Base-by-base conservation (phyloP, 805 yeast species). In the Grigorovia jiainica region DNA sequence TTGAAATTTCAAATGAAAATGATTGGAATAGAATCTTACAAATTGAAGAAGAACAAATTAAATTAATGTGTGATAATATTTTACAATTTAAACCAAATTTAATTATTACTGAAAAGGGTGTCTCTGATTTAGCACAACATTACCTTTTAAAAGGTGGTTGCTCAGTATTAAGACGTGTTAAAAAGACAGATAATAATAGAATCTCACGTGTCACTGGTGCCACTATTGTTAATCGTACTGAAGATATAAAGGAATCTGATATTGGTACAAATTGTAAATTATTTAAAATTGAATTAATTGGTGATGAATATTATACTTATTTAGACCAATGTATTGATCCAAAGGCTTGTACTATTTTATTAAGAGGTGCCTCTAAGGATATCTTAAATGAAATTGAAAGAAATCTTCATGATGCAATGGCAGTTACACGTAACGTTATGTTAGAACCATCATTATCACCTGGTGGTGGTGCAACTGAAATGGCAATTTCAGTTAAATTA, bases 391-490 rank as follows among this genome's bases (percentile, higher is more conserved):
- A 92, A 72, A 79, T 92, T 56, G 98, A 92, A 60, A 80, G 99
- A 61, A 92, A 92, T 62, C 72, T 92, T 60, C 97, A 92, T 61
- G 99, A 92, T 65, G 98, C 99, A 36, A 84, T 92, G 95, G 90
- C 96, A 3, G 98, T 92, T 36, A 80, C 97, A 16, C 78, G 96
- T 64, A 92, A 92, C 59, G 96, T 92, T 29, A 75, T 87, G 72
- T 79, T 90, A 53, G 95, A 90, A 63, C 98, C 99, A 40, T 78
- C 89, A 34, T 74, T 92, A 58, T 75, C 95, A 2, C 99, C 99
- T 39, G 99, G 99, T 55, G 99, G 98, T 47, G 98, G 99, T 46
- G 98, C 99, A 41, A 90, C 97, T 23, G 98, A 92, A 68, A 92
- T 92, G 97, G 97, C 97, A 3, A 87, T 92, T 32, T 74, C 90